Conservation (phyloP, 352 stramenopile species). For the Globisporangium cystogenes region DNA sequence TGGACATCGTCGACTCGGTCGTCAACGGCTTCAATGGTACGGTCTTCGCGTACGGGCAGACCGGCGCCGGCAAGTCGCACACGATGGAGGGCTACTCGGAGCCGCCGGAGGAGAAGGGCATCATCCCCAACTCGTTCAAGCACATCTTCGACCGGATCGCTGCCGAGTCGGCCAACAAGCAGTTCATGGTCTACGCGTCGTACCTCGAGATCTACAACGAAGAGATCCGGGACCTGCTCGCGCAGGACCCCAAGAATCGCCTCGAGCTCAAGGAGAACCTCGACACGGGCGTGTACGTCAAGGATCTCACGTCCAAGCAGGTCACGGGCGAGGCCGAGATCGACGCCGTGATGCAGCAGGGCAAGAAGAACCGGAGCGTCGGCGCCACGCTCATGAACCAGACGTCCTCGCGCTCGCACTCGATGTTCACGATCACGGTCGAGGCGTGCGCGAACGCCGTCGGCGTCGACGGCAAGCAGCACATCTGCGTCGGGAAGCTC, state of each 20-base stretch:
- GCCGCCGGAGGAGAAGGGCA: slow-evolving; percentile 74
- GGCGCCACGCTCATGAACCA: slow-evolving; percentile 98
- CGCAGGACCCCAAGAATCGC: slow-evolving; percentile 66
- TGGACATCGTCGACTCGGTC: slow-evolving; percentile 91
- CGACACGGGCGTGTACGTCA: slow-evolving; percentile 91
- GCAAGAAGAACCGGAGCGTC: slow-evolving; percentile 94
- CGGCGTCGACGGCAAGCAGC: slow-evolving; percentile 71
- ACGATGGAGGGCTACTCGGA: slow-evolving; percentile 84
- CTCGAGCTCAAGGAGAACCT: slow-evolving; percentile 90
- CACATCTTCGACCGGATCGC: slow-evolving; percentile 88
- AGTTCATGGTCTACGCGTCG: slow-evolving; percentile 94
- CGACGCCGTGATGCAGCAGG: slow-evolving; percentile 89
- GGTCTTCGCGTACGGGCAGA: slow-evolving; percentile 85
- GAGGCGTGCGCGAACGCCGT: slow-evolving; percentile 85
- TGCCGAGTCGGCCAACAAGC: slow-evolving; percentile 89
- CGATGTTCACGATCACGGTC: slow-evolving; percentile 96
- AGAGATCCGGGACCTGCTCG: slow-evolving; percentile 95
- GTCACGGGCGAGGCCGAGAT: slow-evolving; percentile 90
- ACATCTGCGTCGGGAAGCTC: slow-evolving; percentile 89
- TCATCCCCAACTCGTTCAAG: slow-evolving; percentile 88
- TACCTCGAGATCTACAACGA: slow-evolving; percentile 99
- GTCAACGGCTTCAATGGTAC: slow-evolving; percentile 86
- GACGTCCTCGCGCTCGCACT: slow-evolving; percentile 95
- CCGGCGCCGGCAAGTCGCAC: slow-evolving; percentile 83
- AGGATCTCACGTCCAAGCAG: slow-evolving; percentile 82